These are phyloP conservation scores for Grosmannia huntii DNA, from an alignment of 2,329 filamentous ascomycete genomes.

Conservation along the genomic window DNA sequence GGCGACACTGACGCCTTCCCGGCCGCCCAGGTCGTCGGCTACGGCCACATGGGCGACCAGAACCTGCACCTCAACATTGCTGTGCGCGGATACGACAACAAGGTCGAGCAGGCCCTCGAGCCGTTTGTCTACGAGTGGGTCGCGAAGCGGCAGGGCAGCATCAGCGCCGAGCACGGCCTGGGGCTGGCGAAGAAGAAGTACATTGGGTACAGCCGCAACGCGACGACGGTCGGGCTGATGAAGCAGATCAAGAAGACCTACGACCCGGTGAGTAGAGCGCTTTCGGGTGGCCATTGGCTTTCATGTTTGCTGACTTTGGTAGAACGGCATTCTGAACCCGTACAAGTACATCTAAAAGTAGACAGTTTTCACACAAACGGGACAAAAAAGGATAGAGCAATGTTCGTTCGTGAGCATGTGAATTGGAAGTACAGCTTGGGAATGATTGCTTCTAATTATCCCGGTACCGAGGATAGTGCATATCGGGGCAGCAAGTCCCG, in stretches of 20 bases:
- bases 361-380: neutral
- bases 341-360: constrained; percentile 74
- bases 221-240: constrained; percentile 83
- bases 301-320: constrained; percentile 4
- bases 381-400: neutral
- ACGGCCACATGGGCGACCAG: constrained; percentile 95
- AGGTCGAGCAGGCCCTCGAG: constrained; percentile 77
- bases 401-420: neutral
- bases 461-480: neutral
- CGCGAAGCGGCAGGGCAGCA: constrained; percentile 72
- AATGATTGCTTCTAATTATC: no score
- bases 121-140: constrained; percentile 99
- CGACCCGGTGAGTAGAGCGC: constrained; percentile 61
- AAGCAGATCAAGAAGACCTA: constrained; percentile 88
- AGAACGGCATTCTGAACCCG: constrained; percentile 98
- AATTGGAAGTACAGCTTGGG: no score
- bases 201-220: constrained; percentile 82
- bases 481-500: neutral
- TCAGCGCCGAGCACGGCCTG: constrained; percentile 91
- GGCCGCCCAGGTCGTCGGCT: constrained; percentile 83
- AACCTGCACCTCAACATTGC: constrained; percentile 91
- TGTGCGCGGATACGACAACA: constrained; percentile 70
- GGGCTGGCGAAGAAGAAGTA: constrained; percentile 93
- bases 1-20: constrained; percentile 64
- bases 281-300: neutral